A percentile compares a stretch with the other conserved stretches of the same genome.
Conservation (phyloP, 805 yeast species). For the Tetrapisispora pingtungensis region DNA sequence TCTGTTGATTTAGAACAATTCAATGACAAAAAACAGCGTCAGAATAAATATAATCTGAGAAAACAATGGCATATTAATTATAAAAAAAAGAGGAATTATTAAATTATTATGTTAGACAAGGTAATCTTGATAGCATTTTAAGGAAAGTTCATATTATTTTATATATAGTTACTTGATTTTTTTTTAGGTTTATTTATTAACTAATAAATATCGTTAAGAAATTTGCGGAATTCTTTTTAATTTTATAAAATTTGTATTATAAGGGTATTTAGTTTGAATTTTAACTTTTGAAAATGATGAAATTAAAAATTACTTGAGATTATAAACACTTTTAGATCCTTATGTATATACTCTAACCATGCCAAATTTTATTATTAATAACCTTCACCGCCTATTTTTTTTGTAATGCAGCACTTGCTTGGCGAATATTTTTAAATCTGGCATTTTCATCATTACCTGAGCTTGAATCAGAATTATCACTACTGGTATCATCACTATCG, state of each 20-base stretch:
- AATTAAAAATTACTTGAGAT: too few species aligned
- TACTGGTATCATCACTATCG: not conserved
- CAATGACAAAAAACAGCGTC: slow-evolving; percentile 1
- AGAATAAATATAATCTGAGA: not conserved
- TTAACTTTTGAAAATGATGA: too few species aligned
- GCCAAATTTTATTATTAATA: not conserved
- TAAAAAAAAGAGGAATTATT: not conserved
- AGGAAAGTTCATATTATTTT: too few species aligned
- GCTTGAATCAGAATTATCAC: not conserved
- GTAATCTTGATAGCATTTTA: not conserved
- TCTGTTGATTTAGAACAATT: not conserved
- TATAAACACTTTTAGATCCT: too few species aligned
- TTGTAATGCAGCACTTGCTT: slow-evolving; percentile 32
- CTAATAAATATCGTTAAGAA: too few species aligned
- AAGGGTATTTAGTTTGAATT: too few species aligned
- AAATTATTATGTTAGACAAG: not conserved
- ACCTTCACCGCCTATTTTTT: slow-evolving; percentile 9
- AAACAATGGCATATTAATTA: slow-evolving; percentile 1
- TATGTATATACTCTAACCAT: too few species aligned
- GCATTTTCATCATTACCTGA: slow-evolving; percentile 1
- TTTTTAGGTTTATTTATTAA: too few species aligned
- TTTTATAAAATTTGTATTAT: too few species aligned
- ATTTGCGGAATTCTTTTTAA: too few species aligned
- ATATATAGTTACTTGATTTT: too few species aligned
- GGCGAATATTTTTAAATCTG: slow-evolving; percentile 9